Evolutionary conservation across 2,329 filamentous ascomycete species (phyloP), one percentile per base, ranked within the genome.

Genomic region (Ophiostoma novo-ulmi): DNA sequence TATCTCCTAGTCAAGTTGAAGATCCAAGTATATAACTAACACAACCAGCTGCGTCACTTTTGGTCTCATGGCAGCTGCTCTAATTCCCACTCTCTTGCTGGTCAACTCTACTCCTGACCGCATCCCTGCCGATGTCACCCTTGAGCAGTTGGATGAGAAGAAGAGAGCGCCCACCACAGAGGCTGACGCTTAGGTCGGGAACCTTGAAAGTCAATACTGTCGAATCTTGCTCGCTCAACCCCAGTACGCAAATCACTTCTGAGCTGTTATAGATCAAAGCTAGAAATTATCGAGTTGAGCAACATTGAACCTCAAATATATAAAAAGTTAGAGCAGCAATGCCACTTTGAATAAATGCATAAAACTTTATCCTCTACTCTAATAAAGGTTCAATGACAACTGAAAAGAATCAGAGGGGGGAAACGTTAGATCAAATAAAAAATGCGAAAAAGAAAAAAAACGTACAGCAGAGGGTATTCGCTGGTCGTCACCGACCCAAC

Each of bases 391-490:
- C 31, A 31, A 31, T 31, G 31, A 31, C 31, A 31, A 31, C n/a
- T n/a, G n/a, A n/a, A n/a, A n/a, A n/a, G n/a, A n/a, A n/a, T n/a
- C n/a, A n/a, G n/a, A n/a, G n/a, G 26, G 26, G 26, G 26, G 26
- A 26, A 26, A 26, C 1, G 26, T 26, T 26, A 26, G 2, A 26
- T 5, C 7, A 20, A 7, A n/a, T 7, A 48, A 48, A 39, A 39
- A 48, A 20, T 7, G 14, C 17, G 7, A 17, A 17, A 20, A 17
- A 13, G 2, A 1, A 44, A 44, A 8, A 48, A 14, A 44, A 48
- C 44, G 44, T 48, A 48, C 44, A 48, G 44, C 44, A 48, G 44
- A 48, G 44, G 44, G 44, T 48, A 48, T 48, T 48, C 44, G 44
- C 44, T 48, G 44, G 44, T 48, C 44, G 44, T 48, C 44, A 48